Evolutionary conservation across 805 yeast species (phyloP).

Genomic region (Komagataella pastoris): DNA sequence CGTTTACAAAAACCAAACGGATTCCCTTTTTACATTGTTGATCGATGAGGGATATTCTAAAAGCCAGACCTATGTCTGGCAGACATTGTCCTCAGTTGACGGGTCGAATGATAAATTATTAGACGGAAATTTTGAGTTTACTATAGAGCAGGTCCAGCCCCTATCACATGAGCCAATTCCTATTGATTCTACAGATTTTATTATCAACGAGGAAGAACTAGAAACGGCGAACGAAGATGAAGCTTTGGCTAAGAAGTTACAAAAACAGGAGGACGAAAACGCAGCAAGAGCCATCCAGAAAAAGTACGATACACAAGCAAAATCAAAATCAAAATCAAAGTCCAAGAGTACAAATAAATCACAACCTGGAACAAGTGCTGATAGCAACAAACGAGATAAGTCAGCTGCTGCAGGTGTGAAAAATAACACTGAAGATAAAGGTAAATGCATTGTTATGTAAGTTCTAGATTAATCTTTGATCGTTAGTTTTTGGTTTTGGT

Average conservation of each 20-base stretch:
- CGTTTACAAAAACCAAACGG: slow-evolving; percentile 29
- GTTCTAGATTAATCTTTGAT: slow-evolving; percentile 1
- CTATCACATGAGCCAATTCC: not conserved
- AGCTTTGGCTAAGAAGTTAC: slow-evolving; percentile 16
- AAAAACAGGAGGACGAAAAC: slow-evolving; percentile 18
- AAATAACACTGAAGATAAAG: not conserved
- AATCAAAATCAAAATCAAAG: slow-evolving; percentile 14
- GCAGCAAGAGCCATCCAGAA: slow-evolving; percentile 15
- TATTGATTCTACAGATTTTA: slow-evolving; percentile 7
- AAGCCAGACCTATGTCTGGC: slow-evolving; percentile 60
- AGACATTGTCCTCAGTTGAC: slow-evolving; percentile 47
- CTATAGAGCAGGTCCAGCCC: not conserved
- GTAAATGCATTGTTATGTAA: not conserved
- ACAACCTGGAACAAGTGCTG: not conserved
- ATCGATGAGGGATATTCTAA: slow-evolving; percentile 59
- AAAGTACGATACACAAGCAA: slow-evolving; percentile 5
- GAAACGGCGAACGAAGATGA: slow-evolving; percentile 16
- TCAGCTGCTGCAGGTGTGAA: not conserved
- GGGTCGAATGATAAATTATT: slow-evolving; percentile 64
- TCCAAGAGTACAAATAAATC: slow-evolving; percentile 12
- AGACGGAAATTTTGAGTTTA: slow-evolving; percentile 49
- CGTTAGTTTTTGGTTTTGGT: not conserved
- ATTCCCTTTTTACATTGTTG: slow-evolving; percentile 46
- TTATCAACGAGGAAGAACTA: slow-evolving; percentile 10
- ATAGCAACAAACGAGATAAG: not conserved